These are phyloP conservation scores for Heimioporus sp. DNA, from an alignment of 768 basidiomycete species.

Conservation along the genomic window DNA sequence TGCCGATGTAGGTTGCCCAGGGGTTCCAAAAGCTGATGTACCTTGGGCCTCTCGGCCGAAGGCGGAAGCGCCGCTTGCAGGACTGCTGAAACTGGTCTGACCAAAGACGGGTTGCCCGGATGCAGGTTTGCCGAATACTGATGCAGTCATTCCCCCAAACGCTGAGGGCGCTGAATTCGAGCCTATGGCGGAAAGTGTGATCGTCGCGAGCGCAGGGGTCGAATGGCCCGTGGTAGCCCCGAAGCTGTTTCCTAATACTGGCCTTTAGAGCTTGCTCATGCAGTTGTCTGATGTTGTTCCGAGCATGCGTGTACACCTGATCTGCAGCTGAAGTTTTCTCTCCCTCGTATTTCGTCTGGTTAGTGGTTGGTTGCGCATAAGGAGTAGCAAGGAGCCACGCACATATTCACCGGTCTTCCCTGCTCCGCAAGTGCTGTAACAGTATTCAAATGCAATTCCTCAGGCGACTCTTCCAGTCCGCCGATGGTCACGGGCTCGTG, in stretches of 20 bases:
- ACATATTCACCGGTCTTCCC: conserved; percentile 70
- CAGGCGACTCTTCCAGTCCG: conserved; percentile 70
- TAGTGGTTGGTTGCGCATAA: neutral
- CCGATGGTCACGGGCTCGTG: conserved; percentile 62
- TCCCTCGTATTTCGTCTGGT: conserved; percentile 57
- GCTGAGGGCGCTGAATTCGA: conserved; percentile 24
- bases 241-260: conserved; percentile 28
- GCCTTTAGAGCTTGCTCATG: conserved; percentile 53
- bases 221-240: conserved; percentile 11
- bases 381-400: conserved; percentile 23
- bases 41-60: conserved; percentile 30
- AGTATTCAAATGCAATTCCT: conserved; percentile 75
- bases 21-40: conserved; percentile 36
- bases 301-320: conserved; percentile 45
- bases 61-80: conserved; percentile 12
- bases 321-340: conserved; percentile 54
- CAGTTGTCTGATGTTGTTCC: conserved; percentile 45
- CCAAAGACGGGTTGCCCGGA: conserved; percentile 43
- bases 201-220: conserved; percentile 20
- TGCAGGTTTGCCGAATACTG: conserved; percentile 25
- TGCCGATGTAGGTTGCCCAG: conserved; percentile 21
- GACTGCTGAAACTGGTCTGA: conserved; percentile 27
- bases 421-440: conserved; percentile 48
- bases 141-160: conserved; percentile 29
- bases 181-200: conserved; percentile 42